Base-by-base conservation (phyloP, 768 basidiomycete genomes). In the Tricholoma bakamatsutake region DNA sequence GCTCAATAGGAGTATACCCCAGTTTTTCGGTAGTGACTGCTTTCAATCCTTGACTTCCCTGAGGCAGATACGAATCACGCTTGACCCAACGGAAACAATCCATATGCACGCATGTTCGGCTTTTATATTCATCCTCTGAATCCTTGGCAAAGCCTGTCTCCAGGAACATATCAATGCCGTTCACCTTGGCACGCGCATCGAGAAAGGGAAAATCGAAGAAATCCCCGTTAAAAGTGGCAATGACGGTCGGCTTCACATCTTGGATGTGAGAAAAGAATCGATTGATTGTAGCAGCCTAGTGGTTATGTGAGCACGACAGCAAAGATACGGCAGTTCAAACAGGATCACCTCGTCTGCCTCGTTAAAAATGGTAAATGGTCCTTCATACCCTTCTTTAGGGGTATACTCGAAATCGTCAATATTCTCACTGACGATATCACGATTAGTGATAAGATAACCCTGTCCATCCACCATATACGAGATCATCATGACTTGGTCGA, bases 401-500 rank as follows among this genome's bases (percentile, higher is more conserved):
- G 97, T 98, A 67, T 98, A 98, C 68, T 98, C 97, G 64, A 99
- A 98, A 68, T 99, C 90, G 42, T 97, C 94, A 58, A 99, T 98
- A 65, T 98, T 93, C 66, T 98, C 95, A 58, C 88, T 86, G 56
- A 98, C 93, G 50, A 98, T 98, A 61, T 99, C 97, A 42, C 97
- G 81, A 64, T 98, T 98, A 18, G 93, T 97, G 70, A 99, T 98
- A 58, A 99, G 82, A 67, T 90, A 99, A 0, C 97, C 97, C 69
- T 95, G 92, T 0, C 94, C 96, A 67, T 99, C 97, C 15, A 99
- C 77, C 95, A 99, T 98, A 72, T 98, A 99, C 43, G 97, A 99
- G 60, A 99, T 98, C 97, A 99, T 99, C 96, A 99, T 99, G 64
- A 99, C 93, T 68, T 98, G 95, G 74, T 98, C 97, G 24, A 92